phyloP scores from a whole-genome alignment of 352 stramenopile species.

The Pythium insidiosum region DNA sequence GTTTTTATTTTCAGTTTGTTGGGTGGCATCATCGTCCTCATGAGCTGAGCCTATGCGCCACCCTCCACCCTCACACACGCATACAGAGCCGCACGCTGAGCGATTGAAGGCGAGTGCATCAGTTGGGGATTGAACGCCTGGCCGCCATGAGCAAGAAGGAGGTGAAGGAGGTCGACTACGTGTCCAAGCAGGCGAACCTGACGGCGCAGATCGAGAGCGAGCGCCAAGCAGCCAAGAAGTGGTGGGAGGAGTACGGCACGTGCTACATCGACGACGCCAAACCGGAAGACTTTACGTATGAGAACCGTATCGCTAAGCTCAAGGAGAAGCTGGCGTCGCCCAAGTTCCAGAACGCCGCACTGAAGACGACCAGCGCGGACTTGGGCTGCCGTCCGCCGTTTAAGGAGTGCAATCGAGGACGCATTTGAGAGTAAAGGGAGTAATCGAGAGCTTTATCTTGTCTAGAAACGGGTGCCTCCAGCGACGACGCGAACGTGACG shows the following conservation, averaged over 20 bases:
- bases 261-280: slow-evolving; percentile 75
- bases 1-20: too few relatives aligned
- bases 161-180: slow-evolving; percentile 73
- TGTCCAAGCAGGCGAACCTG: slow-evolving; percentile 78
- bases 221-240: slow-evolving; percentile 61
- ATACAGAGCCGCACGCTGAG: too few relatives aligned
- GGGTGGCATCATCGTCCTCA: too few relatives aligned
- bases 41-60: too few relatives aligned
- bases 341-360: slow-evolving; percentile 42
- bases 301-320: slow-evolving; percentile 65
- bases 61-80: too few relatives aligned
- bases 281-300: slow-evolving; percentile 77
- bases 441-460: not conserved
- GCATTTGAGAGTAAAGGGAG: slow-evolving; percentile 2
- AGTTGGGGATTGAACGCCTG: too few relatives aligned
- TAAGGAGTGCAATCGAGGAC: slow-evolving; percentile 64
- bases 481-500: not conserved
- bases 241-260: slow-evolving; percentile 76
- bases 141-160: too few relatives aligned
- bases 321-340: slow-evolving; percentile 47
- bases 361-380: slow-evolving; percentile 53
- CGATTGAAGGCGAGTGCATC: too few relatives aligned
- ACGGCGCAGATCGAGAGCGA: slow-evolving; percentile 80
- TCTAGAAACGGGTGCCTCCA: not conserved
- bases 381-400: slow-evolving; percentile 67